Evolutionary conservation across 441 rosid species (phyloP).

Genomic region (Flueggea neowawraea): DNA sequence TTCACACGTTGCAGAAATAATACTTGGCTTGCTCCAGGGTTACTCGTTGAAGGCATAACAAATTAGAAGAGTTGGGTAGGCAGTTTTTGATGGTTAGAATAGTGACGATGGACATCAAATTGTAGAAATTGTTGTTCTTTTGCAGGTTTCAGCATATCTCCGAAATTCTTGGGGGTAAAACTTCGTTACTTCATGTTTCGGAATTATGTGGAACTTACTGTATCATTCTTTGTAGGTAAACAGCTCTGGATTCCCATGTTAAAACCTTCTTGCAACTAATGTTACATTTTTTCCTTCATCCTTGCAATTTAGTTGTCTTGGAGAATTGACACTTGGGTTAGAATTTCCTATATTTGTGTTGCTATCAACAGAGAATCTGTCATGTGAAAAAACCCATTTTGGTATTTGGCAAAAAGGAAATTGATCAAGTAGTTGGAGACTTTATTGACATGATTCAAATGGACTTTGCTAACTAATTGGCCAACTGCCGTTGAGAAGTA

Average conservation of each 20-base stretch:
- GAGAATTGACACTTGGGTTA: no score
- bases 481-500: no score
- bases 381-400: no score
- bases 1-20: not conserved
- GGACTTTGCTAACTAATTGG: no score
- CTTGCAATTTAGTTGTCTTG: no score
- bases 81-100: constrained; percentile 8
- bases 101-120: constrained; percentile 10
- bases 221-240: constrained; percentile 36
- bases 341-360: no score
- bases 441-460: no score
- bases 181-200: constrained; percentile 29
- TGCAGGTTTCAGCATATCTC: constrained; percentile 9
- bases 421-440: no score
- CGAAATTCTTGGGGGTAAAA: constrained; percentile 29
- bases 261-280: constrained; percentile 7
- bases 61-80: not conserved
- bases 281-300: not conserved
- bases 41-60: constrained; percentile 2
- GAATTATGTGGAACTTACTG: constrained; percentile 23
- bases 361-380: no score
- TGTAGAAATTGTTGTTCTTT: constrained; percentile 4
- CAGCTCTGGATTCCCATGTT: constrained; percentile 8
- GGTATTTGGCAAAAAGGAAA: no score
- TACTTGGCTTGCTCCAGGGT: not conserved